Percentiles rank a stretch among this genome's conserved stretches.
phyloP scores from a whole-genome alignment of 1,284 basidiomycete species.

The Clitocybe nebularis region DNA sequence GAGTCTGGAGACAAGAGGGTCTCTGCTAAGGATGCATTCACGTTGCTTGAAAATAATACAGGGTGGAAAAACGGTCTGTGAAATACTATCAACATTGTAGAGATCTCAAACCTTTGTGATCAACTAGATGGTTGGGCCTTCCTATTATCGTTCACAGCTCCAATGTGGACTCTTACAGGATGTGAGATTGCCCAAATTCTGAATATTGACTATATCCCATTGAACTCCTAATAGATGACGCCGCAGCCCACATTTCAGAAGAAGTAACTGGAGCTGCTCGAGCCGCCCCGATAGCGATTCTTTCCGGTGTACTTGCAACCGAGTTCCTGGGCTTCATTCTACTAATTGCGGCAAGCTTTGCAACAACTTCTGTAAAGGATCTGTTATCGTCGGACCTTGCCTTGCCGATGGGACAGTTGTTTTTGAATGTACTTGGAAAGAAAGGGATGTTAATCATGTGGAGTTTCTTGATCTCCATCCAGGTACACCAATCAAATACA shows the following conservation, averaged over 20 bases:
- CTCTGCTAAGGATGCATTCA: slow-evolving; percentile 64
- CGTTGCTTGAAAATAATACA: slow-evolving; percentile 65
- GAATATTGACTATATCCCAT: slow-evolving; percentile 4
- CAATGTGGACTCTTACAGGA: slow-evolving; percentile 76
- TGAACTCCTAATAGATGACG: slow-evolving; percentile 48
- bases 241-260: slow-evolving; percentile 75
- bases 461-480: slow-evolving; percentile 31
- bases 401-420: slow-evolving; percentile 62
- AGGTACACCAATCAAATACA: neutral
- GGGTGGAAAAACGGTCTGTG: slow-evolving; percentile 58
- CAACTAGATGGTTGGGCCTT: slow-evolving; percentile 70
- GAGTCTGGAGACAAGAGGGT: slow-evolving; percentile 49
- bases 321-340: slow-evolving; percentile 60
- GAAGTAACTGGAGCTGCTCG: slow-evolving; percentile 64
- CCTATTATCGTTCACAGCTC: slow-evolving; percentile 64
- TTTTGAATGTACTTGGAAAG: slow-evolving; percentile 55
- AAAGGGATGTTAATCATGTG: slow-evolving; percentile 58
- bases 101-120: too few species aligned
- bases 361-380: slow-evolving; percentile 44
- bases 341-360: slow-evolving; percentile 56
- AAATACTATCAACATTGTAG: too few species aligned
- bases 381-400: slow-evolving; percentile 44
- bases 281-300: slow-evolving; percentile 75
- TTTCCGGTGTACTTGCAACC: slow-evolving; percentile 59
- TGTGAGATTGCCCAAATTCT: too few species aligned